phyloP scores from a whole-genome alignment of 2,329 filamentous ascomycete species.

The Chaetomiaceae sp. region DNA sequence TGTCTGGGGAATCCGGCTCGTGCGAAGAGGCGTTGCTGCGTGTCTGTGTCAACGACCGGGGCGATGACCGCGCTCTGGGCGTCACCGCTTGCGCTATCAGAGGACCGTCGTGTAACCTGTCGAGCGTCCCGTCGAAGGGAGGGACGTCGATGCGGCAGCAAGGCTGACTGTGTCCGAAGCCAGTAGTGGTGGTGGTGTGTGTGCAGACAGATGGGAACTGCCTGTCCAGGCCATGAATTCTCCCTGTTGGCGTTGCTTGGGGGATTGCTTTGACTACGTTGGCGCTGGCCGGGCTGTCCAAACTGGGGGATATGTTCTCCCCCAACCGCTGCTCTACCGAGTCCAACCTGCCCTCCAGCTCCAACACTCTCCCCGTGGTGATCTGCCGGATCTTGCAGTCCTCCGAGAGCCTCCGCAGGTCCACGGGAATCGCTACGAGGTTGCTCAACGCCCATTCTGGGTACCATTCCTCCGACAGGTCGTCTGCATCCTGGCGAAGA shows the following conservation, averaged over 20 bases:
- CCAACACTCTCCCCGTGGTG: conserved; percentile 9
- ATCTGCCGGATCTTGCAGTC: neutral
- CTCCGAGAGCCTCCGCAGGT: conserved; percentile 5
- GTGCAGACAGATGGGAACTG: conserved; percentile 43
- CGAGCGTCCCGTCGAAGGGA: conserved; percentile 18
- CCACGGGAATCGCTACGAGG: conserved; percentile 1
- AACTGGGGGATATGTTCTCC: conserved; percentile 14
- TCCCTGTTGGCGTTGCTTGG: neutral
- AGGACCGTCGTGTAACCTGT: conserved; percentile 8
- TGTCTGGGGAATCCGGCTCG: conserved; percentile 27
- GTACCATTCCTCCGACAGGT: neutral
- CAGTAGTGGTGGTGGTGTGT: conserved; percentile 61
- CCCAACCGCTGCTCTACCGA: conserved; percentile 10
- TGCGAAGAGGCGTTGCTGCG: conserved; percentile 19
- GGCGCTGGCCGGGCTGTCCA: conserved; percentile 8
- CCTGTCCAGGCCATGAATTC: neutral
- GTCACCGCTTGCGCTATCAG: conserved; percentile 3
- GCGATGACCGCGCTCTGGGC: conserved; percentile 13
- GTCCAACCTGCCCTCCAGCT: conserved; percentile 18
- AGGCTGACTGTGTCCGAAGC: conserved; percentile 32
- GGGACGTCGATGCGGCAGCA: conserved; percentile 13
- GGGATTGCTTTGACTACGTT: too few relatives aligned
- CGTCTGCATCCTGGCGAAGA: conserved; percentile 21
- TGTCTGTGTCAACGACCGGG: conserved; percentile 12
- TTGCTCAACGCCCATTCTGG: conserved; percentile 4